phyloP scores from a whole-genome alignment of 495 filamentous ascomycete species.

The Ramalina intermedia region DNA sequence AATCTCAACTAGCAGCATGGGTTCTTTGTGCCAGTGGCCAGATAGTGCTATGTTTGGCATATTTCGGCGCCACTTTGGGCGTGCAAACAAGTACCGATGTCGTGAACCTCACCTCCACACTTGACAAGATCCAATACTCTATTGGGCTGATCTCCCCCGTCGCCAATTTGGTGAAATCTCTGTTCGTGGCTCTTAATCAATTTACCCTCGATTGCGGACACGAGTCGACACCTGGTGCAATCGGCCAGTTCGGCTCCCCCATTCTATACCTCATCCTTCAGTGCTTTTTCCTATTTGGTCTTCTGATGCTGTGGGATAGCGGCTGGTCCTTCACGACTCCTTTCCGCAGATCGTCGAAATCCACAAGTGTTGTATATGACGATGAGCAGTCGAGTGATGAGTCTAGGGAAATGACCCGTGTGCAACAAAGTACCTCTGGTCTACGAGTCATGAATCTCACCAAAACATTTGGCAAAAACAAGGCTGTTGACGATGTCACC shows the following conservation, averaged over 20 bases:
- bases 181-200: constrained; percentile 59
- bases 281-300: constrained; percentile 43
- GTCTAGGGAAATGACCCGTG: neutral
- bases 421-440: constrained; percentile 2
- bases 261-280: constrained; percentile 62
- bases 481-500: constrained; percentile 23
- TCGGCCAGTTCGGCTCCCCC: constrained; percentile 58
- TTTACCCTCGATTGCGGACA: constrained; percentile 54
- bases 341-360: constrained; percentile 1
- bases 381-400: neutral
- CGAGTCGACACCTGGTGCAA: constrained; percentile 47
- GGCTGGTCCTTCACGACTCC: constrained; percentile 35
- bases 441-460: constrained; percentile 16
- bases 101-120: constrained; percentile 36
- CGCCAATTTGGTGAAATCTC: constrained; percentile 44
- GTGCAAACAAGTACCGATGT: constrained; percentile 50
- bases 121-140: constrained; percentile 49
- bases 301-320: constrained; percentile 55
- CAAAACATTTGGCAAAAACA: constrained; percentile 19
- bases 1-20: constrained; percentile 54
- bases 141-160: constrained; percentile 53
- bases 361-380: constrained; percentile 5
- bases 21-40: constrained; percentile 59
- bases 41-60: constrained; percentile 52
- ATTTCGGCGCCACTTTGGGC: constrained; percentile 54